Percentiles rank a stretch among this genome's conserved stretches.
These are phyloP conservation scores for Magnolia officinalis DNA, from an alignment of 164 flowering plant genomes.

Conservation along the genomic window DNA sequence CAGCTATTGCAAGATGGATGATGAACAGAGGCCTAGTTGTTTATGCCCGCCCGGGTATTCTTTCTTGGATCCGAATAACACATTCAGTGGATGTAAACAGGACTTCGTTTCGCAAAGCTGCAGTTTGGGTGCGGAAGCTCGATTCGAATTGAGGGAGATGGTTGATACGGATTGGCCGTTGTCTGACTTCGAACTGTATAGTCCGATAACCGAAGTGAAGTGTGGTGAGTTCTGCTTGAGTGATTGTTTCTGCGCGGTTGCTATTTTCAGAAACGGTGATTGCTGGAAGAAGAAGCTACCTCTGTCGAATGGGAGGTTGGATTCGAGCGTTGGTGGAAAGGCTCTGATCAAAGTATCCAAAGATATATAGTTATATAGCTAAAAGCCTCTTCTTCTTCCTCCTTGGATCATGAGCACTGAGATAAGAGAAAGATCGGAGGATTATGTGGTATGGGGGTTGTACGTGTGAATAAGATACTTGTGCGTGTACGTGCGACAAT, in stretches of 20 bases:
- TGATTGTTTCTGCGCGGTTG: constrained; percentile 52
- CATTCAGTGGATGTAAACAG: constrained; percentile 35
- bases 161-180: constrained; percentile 35
- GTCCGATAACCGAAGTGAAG: constrained; percentile 9
- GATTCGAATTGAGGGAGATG: constrained; percentile 19
- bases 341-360: constrained; percentile 34
- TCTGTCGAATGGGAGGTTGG: constrained; percentile 30
- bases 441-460: too few relatives aligned
- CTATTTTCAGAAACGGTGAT: constrained; percentile 15
- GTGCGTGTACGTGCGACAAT: too few relatives aligned
- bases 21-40: constrained; percentile 27
- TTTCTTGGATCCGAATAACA: constrained; percentile 35
- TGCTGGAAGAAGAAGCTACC: constrained; percentile 54
- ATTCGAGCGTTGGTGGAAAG: constrained; percentile 8
- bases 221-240: constrained; percentile 39
- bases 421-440: too few relatives aligned
- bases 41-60: constrained; percentile 37
- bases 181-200: constrained; percentile 24
- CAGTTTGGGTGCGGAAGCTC: background rate
- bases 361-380: background rate
- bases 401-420: too few relatives aligned
- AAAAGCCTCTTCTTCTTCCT: too few relatives aligned
- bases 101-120: constrained; percentile 27
- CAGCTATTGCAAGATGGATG: constrained; percentile 34
- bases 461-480: too few relatives aligned